Evolutionary conservation across 2,329 filamentous ascomycete species (phyloP), one percentile per base, ranked within the genome.

Genomic region (Aureobasidium leucospermi): DNA sequence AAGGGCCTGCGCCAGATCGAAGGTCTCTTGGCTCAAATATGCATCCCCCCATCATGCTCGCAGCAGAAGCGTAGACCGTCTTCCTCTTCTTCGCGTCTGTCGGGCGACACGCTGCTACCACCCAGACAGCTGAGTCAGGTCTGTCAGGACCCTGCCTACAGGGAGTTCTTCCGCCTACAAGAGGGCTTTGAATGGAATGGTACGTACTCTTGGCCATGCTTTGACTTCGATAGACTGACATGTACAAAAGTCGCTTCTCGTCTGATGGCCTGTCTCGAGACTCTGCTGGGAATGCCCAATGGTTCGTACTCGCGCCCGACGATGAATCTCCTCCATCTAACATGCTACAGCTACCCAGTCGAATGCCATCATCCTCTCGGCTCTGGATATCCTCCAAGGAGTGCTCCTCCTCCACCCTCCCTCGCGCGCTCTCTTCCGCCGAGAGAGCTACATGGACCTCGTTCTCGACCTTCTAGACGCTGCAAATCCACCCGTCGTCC

Each of bases 101-200:
- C 42, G 9, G 62, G 32, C 64, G 63, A 58, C 62, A 66, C 39
- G 58, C 61, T 32, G 62, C 58, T 28, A 15, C 57, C 61, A 42
- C 63, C 75, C 56, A 91, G 89, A 74, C 79, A 80, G 13, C 80
- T 96, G 52, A 77, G 78, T 23, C 86, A 90, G 60, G 76, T 96
- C 63, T 81, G 83, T 53, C 83, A 86, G 64, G 94, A 97, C 73
- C 90, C 89, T 19, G 93, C 92, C 19, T 97, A 96, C 71, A 81
- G 90, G 65, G 91, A 96, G 74, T 97, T 97, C 78, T 96, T 96
- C 79, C 90, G 96, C 72, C 74, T 97, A 65, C 94, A 99, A 73
- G 92, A 97, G 70, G 90, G 92, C 2, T 99, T 99, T 71, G 90
- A 97, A 76, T 97, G 91, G 89, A 99, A 99, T 76, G 81, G 84